Conservation (phyloP, 257 asterid genomes). For the Forsythia viridissima region DNA sequence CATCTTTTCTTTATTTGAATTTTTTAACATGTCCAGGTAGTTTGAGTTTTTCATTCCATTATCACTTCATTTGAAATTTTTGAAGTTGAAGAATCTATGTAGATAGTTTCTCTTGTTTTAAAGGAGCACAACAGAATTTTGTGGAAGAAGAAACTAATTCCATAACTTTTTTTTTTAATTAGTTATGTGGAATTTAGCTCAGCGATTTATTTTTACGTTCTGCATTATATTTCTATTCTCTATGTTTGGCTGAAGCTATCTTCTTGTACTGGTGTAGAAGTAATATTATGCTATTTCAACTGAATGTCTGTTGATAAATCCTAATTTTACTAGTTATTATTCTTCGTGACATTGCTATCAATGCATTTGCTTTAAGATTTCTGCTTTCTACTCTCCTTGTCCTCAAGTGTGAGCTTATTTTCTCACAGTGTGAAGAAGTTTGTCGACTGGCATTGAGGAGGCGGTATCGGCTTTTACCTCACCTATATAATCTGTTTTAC, state of each 20-base stretch:
- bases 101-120: not conserved
- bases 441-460: constrained; percentile 90
- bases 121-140: not conserved
- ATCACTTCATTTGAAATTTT: not conserved
- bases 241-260: not conserved
- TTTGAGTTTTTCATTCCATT: not conserved
- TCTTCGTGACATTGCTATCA: constrained; percentile 15
- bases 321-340: constrained; percentile 4
- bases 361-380: not conserved
- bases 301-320: not conserved
- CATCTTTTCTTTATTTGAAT: not conserved
- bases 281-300: not conserved
- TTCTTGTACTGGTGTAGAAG: not conserved
- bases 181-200: not conserved
- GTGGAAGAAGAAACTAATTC: not conserved
- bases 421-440: constrained; percentile 84
- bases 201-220: not conserved
- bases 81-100: not conserved
- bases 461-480: constrained; percentile 85
- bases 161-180: not conserved
- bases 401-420: not conserved
- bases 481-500: constrained; percentile 90
- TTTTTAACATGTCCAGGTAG: not conserved
- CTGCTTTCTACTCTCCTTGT: not conserved
- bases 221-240: not conserved